phyloP scores from a whole-genome alignment of 2,329 filamentous ascomycete species.

The Cytospora schulzeri region DNA sequence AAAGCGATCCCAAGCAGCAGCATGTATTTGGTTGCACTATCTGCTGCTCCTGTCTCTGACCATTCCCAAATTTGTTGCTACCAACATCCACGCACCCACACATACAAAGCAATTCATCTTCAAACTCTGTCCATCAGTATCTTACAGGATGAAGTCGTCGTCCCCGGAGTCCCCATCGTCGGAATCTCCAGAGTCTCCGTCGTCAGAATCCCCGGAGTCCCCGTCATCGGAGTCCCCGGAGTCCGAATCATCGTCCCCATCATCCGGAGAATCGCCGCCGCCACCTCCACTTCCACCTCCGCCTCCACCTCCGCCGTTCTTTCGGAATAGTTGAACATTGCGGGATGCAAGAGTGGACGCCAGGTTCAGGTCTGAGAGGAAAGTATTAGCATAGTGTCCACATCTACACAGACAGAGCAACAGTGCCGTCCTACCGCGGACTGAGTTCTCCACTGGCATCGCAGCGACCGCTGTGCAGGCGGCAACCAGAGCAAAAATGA shows the following conservation, averaged over 20 bases:
- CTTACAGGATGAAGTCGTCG: neutral
- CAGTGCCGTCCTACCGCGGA: neutral
- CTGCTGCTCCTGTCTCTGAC: neutral
- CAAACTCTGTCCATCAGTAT: too few species aligned
- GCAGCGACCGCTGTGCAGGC: slow-evolving; percentile 7
- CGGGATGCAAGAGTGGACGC: neutral
- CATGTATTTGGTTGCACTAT: too few species aligned
- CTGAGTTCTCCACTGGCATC: slow-evolving; percentile 9
- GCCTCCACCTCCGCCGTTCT: neutral
- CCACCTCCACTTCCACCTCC: too few species aligned
- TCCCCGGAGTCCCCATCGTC: neutral
- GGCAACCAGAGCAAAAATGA: slow-evolving; percentile 7
- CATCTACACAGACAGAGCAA: neutral
- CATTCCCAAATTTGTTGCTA: neutral
- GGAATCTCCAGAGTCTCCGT: neutral
- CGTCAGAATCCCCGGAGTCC: neutral
- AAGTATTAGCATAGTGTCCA: neutral
- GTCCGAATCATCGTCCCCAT: neutral
- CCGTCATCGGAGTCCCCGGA: neutral
- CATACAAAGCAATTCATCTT: neutral
- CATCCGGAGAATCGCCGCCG: neutral
- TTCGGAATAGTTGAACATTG: neutral
- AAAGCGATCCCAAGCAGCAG: too few species aligned
- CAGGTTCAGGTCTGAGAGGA: slow-evolving; percentile 1
- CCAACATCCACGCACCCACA: neutral